Percentiles rank a stretch among this genome's conserved stretches.
These are phyloP conservation scores for Suillus ampliporus DNA, from an alignment of 768 basidiomycete genomes.

Conservation along the genomic window DNA sequence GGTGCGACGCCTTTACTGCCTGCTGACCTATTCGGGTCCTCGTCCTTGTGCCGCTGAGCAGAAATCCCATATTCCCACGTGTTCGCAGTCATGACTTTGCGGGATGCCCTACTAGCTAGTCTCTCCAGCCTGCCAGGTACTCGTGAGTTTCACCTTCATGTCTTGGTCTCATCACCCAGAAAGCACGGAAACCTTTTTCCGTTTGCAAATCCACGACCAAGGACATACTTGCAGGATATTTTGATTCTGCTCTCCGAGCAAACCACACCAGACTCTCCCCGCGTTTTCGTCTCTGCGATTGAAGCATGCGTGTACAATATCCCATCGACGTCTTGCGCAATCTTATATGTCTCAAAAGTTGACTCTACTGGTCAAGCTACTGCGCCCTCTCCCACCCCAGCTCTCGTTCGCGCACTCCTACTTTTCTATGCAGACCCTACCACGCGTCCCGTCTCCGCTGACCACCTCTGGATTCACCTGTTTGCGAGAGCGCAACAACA, in stretches of 20 bases:
- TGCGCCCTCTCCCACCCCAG: conserved; percentile 68
- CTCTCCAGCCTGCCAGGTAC: conserved; percentile 65
- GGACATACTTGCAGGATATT: conserved; percentile 75
- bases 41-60: conserved; percentile 12
- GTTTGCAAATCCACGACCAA: conserved; percentile 70
- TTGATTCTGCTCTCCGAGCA: conserved; percentile 78
- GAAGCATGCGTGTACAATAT: conserved; percentile 80
- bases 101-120: conserved; percentile 64
- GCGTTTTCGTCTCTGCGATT: conserved; percentile 77
- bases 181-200: conserved; percentile 76
- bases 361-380: conserved; percentile 86
- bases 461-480: conserved; percentile 79
- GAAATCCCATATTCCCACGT: conserved; percentile 28
- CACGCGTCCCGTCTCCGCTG: conserved; percentile 63
- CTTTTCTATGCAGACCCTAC: conserved; percentile 62
- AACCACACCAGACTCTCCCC: conserved; percentile 49
- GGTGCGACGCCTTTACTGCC: background rate
- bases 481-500: conserved; percentile 91
- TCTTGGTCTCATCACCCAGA: conserved; percentile 69
- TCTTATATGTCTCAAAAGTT: conserved; percentile 93
- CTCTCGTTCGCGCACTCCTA: conserved; percentile 72
- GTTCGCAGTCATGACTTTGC: conserved; percentile 48
- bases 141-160: conserved; percentile 76
- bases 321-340: conserved; percentile 66
- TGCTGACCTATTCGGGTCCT: background rate